Base-by-base conservation (phyloP, 116 monocot species). In the Phalaenopsis hybrid region DNA sequence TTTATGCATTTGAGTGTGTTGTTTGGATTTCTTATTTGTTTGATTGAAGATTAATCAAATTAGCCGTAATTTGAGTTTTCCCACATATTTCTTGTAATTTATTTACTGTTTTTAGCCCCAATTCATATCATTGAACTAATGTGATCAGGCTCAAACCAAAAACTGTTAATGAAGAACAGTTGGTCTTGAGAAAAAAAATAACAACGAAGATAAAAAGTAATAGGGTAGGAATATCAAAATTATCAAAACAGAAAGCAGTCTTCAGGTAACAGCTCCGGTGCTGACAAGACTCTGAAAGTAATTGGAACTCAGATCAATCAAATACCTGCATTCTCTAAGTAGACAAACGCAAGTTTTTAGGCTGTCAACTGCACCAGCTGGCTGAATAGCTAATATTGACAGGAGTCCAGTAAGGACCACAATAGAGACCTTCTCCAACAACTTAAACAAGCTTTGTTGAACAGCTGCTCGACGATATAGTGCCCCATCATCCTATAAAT, bases 241-340 rank as follows among this genome's bases (percentile, higher is more conserved):
- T 48, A 48, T 6, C 48, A 8, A 67, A 67, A 67, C 28, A 23
- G 8, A 67, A 67, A 9, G 25, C 23, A 3, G 21, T 16, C 67
- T 25, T 67, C 28, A 28, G 69, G 73, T 5, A 73, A 73, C 6
- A 37, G 17, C 4, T 34, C 21, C 0, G 17, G 7, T 37, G 65
- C 15, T 55, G 15, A 13, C 17, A 55, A 55, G 16, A 55, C 16
- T 55, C 15, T 55, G 55, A 55, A 55, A 55, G 55, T 17, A 55
- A 55, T 3, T 55, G 55, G 16, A 15, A 55, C 55, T 55, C 15
- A 55, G 15, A 55, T 4, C 55, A 75, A 67, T 58, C 13, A 84
- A 28, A 49, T 80, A 94, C 96, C 94, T 94, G 94, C 96, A 96
- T 85, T 96, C 96, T 70, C 92, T 96, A 55, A 96, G 79, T 28